Conservation (phyloP, 306 rosid genomes). For the Cucurbita pepo region DNA sequence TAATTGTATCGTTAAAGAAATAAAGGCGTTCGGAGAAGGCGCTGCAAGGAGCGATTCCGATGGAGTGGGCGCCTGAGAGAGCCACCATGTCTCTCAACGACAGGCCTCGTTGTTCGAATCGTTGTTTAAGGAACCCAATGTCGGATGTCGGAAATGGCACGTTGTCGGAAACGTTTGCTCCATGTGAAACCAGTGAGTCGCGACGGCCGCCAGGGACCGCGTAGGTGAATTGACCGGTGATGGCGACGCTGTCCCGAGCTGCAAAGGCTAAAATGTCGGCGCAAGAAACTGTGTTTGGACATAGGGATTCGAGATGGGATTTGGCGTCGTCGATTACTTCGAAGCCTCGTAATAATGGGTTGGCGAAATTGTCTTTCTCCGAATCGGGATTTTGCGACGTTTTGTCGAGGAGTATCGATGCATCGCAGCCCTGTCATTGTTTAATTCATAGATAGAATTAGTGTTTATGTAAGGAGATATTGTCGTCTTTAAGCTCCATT, state of each 20-base stretch:
- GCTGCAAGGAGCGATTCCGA: background rate
- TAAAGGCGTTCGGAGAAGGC: background rate
- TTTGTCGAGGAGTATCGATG: background rate
- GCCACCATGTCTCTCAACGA: slow-evolving; percentile 4
- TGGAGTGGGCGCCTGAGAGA: slow-evolving; percentile 14
- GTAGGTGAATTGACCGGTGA: background rate
- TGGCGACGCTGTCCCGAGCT: slow-evolving; percentile 2
- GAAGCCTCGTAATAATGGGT: background rate
- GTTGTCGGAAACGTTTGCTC: background rate
- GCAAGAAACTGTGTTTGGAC: slow-evolving; percentile 3
- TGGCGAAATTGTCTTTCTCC: background rate
- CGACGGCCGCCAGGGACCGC: background rate
- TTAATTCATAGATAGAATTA: too few relatives aligned
- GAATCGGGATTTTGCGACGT: background rate
- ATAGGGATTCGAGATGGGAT: background rate
- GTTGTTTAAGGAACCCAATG: background rate
- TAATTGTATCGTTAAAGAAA: background rate
- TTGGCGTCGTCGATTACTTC: slow-evolving; percentile 2
- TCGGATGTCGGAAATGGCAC: background rate
- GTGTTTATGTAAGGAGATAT: too few relatives aligned
- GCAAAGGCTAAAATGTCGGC: slow-evolving; percentile 9
- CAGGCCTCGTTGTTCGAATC: slow-evolving; percentile 1
- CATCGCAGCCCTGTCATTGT: slow-evolving; percentile 3
- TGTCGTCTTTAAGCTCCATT: too few relatives aligned
- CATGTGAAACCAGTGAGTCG: background rate